Conservation (phyloP, 306 rosid genomes). For the Canavalia ensiformis region DNA sequence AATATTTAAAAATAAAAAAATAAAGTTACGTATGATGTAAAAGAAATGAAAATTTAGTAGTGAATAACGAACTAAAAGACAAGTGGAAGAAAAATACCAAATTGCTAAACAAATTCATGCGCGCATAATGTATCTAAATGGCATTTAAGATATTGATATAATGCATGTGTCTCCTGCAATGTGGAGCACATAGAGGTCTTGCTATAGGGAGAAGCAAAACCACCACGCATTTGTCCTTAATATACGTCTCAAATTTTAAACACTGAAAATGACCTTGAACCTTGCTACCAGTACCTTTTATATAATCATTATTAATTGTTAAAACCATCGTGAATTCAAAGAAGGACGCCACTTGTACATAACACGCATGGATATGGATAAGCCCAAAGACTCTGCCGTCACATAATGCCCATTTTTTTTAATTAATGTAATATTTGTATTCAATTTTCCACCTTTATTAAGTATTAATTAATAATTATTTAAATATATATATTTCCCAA, state of each 20-base stretch:
- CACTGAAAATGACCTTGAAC: slow-evolving; percentile 41
- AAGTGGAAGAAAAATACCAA: background rate
- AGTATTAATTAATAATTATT: too few relatives aligned
- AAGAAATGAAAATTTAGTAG: too few relatives aligned
- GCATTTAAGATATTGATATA: background rate
- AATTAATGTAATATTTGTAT: too few relatives aligned
- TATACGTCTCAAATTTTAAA: background rate
- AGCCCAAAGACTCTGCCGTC: background rate
- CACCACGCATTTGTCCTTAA: slow-evolving; percentile 32
- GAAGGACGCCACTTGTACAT: background rate
- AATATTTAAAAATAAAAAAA: too few relatives aligned
- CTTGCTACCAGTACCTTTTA: background rate
- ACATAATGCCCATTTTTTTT: too few relatives aligned
- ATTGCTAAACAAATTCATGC: too few relatives aligned
- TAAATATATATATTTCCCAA: too few relatives aligned
- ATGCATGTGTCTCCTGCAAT: background rate
- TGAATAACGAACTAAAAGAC: background rate
- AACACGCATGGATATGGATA: slow-evolving; percentile 1
- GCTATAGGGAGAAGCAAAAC: slow-evolving; percentile 34
- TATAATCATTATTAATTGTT: background rate
- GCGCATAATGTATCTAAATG: too few relatives aligned
- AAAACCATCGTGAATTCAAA: slow-evolving; percentile 16
- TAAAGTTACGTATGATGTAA: too few relatives aligned
- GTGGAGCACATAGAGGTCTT: slow-evolving; percentile 26
- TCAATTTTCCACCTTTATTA: too few relatives aligned